Percentiles rank a stretch among this genome's conserved stretches.
Evolutionary conservation across 768 basidiomycete genomes (phyloP).

Genomic region (Boletus reticuloceps): DNA sequence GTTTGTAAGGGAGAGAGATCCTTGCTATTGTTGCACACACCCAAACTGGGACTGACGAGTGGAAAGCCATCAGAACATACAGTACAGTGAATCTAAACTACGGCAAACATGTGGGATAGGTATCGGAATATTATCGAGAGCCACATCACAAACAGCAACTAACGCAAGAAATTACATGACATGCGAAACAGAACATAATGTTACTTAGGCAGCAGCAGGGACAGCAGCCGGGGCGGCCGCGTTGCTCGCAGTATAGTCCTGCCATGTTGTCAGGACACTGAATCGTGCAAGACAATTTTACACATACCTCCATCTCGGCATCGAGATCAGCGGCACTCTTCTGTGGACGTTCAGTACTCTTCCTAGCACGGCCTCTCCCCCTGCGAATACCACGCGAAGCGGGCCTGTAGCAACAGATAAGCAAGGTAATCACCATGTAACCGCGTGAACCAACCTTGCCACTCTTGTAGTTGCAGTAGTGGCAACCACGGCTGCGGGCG

Average conservation of each 20-base stretch:
- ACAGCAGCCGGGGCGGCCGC: conserved; percentile 44
- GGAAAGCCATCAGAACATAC: conserved; percentile 11
- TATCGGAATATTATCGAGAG: conserved; percentile 20
- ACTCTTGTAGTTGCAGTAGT: conserved; percentile 21
- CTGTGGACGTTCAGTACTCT: conserved; percentile 54
- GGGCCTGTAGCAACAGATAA: conserved; percentile 23
- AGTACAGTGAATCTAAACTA: conserved; percentile 25
- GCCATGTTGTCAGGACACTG: background rate
- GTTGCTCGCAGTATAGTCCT: conserved; percentile 71
- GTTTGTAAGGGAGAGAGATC: too few relatives aligned
- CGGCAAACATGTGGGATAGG: conserved; percentile 13
- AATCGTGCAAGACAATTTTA: background rate
- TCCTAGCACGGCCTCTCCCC: conserved; percentile 43
- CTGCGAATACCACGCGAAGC: conserved; percentile 46
- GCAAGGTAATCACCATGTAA: background rate
- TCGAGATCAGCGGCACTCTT: conserved; percentile 91
- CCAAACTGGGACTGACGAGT: background rate
- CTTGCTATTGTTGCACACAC: too few relatives aligned
- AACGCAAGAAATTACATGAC: conserved; percentile 1
- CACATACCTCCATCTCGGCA: conserved; percentile 93
- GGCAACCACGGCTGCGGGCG: conserved; percentile 35
- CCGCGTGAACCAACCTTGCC: conserved; percentile 34
- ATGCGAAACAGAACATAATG: conserved; percentile 2
- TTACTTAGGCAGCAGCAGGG: conserved; percentile 34
- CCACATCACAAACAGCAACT: conserved; percentile 5